Base-by-base conservation (phyloP, 1,284 basidiomycete species). In the Naganishia albida region DNA sequence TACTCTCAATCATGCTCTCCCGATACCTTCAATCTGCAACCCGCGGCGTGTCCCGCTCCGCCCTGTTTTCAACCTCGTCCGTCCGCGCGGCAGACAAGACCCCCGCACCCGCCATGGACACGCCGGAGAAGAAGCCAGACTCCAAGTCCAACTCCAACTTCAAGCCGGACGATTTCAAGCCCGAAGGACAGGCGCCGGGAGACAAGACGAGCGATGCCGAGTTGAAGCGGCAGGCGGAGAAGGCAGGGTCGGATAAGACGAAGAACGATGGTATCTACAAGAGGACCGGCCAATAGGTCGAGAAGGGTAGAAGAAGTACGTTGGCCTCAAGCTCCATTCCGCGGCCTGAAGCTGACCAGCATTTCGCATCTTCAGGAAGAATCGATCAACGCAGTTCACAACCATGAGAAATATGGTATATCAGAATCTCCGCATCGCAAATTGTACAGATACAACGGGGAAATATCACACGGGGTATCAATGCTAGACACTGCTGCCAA, bases 61-160 rank as follows among this genome's bases (percentile, higher is more conserved):
- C 46, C 20, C 16, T 38, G 30, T 60, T 50, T 2, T 60, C 55
- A 15, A 46, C 63, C 18, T 50, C 54, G 26, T 4, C 26, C 8
- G 39, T 51, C 23, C 34, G 25, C 39, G 52, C 20, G 12, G 16
- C 20, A 48, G 46, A 28, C 40, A 64, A 65, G 50, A 48, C 52
- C 25, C 54, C 63, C 12, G 42, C 54, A 0, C 63, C 63, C 13
- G 39, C 49, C 16, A 65, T 65, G 63, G 63, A 65, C 44, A 59
- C 55, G 8, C 49, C 54, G 13, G 48, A 59, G n/a, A 65, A 59
- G 38, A 57, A 65, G 39, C 63, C 63, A 28, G 48, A 65, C 48
- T 44, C 46, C 7, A 28, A 43, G 16, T 65, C 63, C n/a, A 65
- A 57, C 49, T 50, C 46, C 12, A 65, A 65, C 38, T 44, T 10